phyloP scores from a whole-genome alignment of 306 rosid genomes.

The Aeschynomene evenia region DNA sequence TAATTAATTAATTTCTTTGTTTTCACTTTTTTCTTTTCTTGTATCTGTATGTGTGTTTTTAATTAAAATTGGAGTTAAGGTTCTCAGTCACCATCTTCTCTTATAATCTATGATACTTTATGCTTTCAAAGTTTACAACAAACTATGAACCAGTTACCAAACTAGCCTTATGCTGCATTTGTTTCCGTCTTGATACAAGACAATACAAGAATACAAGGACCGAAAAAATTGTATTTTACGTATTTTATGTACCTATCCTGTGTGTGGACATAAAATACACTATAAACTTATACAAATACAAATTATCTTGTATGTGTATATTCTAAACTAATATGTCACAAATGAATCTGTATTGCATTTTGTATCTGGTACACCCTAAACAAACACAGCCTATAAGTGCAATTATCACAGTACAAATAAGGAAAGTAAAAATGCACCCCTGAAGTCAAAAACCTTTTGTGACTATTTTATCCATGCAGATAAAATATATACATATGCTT shows the following conservation, averaged over 20 bases:
- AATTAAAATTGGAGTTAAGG: slow-evolving; percentile 65
- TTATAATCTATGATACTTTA: neutral
- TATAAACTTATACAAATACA: no score
- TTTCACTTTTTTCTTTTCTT: neutral
- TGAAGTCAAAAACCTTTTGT: neutral
- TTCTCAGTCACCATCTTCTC: neutral
- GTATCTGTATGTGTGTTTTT: neutral
- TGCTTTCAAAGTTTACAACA: neutral
- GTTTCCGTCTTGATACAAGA: no score
- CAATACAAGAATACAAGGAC: no score
- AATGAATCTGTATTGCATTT: no score
- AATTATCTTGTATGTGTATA: no score
- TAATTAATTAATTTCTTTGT: slow-evolving; percentile 47
- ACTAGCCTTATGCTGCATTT: neutral
- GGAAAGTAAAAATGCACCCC: neutral
- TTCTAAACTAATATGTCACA: no score
- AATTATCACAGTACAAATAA: slow-evolving; percentile 1
- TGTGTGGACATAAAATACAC: no score
- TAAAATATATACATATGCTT: neutral
- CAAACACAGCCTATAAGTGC: no score
- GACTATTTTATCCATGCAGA: neutral
- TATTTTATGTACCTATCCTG: no score
- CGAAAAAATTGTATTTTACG: no score
- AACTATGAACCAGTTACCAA: neutral
- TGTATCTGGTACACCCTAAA: no score